phyloP scores from a whole-genome alignment of 2,329 filamentous ascomycete genomes.

The Amauroascus verrucosus region DNA sequence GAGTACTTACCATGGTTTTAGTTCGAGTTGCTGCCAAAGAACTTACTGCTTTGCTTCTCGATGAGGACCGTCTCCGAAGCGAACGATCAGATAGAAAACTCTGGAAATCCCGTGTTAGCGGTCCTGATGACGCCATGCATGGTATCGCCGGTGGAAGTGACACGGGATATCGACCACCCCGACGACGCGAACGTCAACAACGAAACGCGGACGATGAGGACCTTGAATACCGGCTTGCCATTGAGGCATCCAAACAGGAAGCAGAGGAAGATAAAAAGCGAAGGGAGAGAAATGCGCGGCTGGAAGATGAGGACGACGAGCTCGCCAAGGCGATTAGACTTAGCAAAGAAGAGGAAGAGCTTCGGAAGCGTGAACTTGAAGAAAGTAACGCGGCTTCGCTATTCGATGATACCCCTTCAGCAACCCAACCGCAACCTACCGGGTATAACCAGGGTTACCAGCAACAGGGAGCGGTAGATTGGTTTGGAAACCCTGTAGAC shows the following conservation, averaged over 20 bases:
- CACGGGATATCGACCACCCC: slow-evolving; percentile 32
- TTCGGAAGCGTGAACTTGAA: slow-evolving; percentile 75
- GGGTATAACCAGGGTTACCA: slow-evolving; percentile 96
- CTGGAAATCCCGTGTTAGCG: slow-evolving; percentile 94
- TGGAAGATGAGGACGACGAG: slow-evolving; percentile 65
- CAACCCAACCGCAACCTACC: slow-evolving; percentile 64
- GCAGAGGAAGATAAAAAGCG: slow-evolving; percentile 79
- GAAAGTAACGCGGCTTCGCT: slow-evolving; percentile 72
- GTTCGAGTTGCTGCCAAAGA: slow-evolving; percentile 95
- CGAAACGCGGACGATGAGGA: slow-evolving; percentile 66
- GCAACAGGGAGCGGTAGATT: slow-evolving; percentile 91
- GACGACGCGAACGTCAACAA: slow-evolving; percentile 41
- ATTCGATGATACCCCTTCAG: slow-evolving; percentile 66
- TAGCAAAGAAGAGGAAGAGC: slow-evolving; percentile 81
- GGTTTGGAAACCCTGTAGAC: slow-evolving; percentile 90
- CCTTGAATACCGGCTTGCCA: slow-evolving; percentile 75
- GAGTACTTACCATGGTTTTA: slow-evolving; percentile 31
- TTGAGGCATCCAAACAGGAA: slow-evolving; percentile 90
- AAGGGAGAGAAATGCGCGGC: slow-evolving; percentile 45
- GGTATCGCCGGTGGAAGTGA: slow-evolving; percentile 36
- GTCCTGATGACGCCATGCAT: slow-evolving; percentile 64
- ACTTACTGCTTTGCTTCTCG: slow-evolving; percentile 78
- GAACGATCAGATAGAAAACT: slow-evolving; percentile 85
- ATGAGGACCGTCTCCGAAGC: slow-evolving; percentile 82
- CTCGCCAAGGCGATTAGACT: slow-evolving; percentile 89